Conservation (phyloP, 345 rosid genomes). For the Laguncularia racemosa region DNA sequence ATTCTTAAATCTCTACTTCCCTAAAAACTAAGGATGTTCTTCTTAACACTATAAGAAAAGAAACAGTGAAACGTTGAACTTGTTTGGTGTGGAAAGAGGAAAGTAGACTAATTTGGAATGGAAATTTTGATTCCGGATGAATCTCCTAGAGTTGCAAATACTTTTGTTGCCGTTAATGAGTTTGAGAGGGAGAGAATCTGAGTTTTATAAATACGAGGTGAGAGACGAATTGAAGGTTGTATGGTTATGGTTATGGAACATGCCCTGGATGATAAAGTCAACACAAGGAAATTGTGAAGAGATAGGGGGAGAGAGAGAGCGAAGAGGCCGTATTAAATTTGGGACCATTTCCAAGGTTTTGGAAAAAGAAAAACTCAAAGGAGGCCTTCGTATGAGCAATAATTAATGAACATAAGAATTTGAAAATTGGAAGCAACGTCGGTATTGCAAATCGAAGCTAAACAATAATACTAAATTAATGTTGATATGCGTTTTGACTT, state of each 20-base stretch:
- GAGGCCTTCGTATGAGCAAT: neutral
- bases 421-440: no score
- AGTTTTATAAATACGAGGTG: neutral
- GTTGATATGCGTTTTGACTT: no score
- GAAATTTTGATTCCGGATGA: no score
- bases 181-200: neutral
- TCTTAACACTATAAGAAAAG: no score
- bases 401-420: no score
- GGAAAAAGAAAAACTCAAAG: slow-evolving; percentile 6
- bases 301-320: no score
- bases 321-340: neutral
- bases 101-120: no score
- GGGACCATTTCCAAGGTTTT: slow-evolving; percentile 8
- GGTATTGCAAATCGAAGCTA: no score
- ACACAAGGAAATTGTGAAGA: slow-evolving; percentile 15
- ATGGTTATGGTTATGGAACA: neutral
- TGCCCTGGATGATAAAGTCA: slow-evolving; percentile 10
- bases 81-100: no score
- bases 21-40: neutral
- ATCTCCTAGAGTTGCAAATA: slow-evolving; percentile 5
- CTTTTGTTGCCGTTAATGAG: neutral
- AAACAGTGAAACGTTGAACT: no score
- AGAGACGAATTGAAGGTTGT: neutral
- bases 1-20: no score
- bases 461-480: no score